Base-by-base conservation (phyloP, 2,329 filamentous ascomycete species). In the Curvularia lunata region DNA sequence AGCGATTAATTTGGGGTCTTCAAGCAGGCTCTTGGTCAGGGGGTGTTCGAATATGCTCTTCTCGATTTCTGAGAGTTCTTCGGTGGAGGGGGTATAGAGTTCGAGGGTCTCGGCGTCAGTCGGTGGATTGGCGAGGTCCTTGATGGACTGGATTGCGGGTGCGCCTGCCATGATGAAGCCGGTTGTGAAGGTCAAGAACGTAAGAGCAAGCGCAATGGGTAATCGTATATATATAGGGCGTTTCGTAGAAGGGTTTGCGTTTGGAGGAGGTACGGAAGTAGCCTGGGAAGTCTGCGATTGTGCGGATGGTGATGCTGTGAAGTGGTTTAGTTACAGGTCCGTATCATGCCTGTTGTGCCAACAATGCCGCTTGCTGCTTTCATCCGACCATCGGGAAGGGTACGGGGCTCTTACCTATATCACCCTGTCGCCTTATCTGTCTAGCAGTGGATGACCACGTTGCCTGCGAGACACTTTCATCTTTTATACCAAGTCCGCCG, bases 11-110 rank as follows among this genome's bases (percentile, higher is more conserved):
- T 85, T 84, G 0, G 87, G 81, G 67, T 90, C 83, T 18, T 78
- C 77, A 46, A 93, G 88, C 48, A 98, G 81, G 41, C 84, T 81
- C n/a, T 82, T 75, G 4, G 89, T 84, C n/a, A 96, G 75, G 1
- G 91, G 89, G 79, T 95, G 92, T 45, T 82, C 85, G 70, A 88
- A 85, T 75, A 98, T 91, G 71, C 86, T 85, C 8, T 86, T 82
- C 65, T 97, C 89, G 68, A 96, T 86, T 61, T 85, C 83, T 21
- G 75, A 62, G 74, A 78, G 48, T 79, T 77, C 41, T 73, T 67
- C 10, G 83, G 84, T 72, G 86, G 85, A 30, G 77, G 74, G 13
- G 86, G 77, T 77, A 80, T 86, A 97, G 64, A 89, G 81, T 4
- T 77, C 74, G 60, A 95, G 84, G 21, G 90, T 90, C 67, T 96